Evolutionary conservation across 352 stramenopile genomes (phyloP).

Genomic region (Pythium grandisporangium): DNA sequence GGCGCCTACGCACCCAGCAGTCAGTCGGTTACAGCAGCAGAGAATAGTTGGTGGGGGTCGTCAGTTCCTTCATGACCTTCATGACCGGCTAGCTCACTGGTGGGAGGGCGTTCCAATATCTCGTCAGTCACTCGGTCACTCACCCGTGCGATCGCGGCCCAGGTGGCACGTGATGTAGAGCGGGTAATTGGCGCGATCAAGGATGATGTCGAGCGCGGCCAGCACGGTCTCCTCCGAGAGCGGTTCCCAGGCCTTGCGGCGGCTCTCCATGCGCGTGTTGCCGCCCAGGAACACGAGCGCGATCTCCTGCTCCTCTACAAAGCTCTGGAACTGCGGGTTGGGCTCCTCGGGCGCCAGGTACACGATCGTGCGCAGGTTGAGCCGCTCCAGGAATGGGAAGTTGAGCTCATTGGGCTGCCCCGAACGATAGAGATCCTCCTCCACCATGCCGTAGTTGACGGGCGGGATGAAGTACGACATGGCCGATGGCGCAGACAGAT

Average conservation of each 20-base stretch:
- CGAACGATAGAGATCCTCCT: slow-evolving; percentile 88
- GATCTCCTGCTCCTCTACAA: slow-evolving; percentile 89
- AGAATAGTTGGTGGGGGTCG: too few relatives aligned
- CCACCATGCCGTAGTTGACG: slow-evolving; percentile 90
- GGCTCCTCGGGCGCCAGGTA: slow-evolving; percentile 87
- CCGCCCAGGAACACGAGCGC: slow-evolving; percentile 79
- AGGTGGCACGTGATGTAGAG: slow-evolving; percentile 89
- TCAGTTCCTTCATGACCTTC: too few relatives aligned
- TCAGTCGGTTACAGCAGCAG: too few relatives aligned
- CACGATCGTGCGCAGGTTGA: slow-evolving; percentile 87
- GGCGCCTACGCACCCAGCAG: slow-evolving; percentile 26
- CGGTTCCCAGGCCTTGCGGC: slow-evolving; percentile 80
- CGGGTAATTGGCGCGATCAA: slow-evolving; percentile 86
- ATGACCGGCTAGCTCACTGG: too few relatives aligned
- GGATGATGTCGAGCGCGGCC: slow-evolving; percentile 81
- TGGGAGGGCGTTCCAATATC: too few relatives aligned
- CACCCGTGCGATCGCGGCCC: slow-evolving; percentile 84
- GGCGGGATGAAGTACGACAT: slow-evolving; percentile 91
- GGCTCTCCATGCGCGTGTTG: slow-evolving; percentile 84
- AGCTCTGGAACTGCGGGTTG: slow-evolving; percentile 85
- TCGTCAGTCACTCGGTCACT: background rate
- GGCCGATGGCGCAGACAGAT: background rate
- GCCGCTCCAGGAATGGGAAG: slow-evolving; percentile 87
- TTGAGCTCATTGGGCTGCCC: slow-evolving; percentile 90
- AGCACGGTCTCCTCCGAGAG: slow-evolving; percentile 87